Base-by-base conservation (phyloP, 2,329 filamentous ascomycete species). In the Balansia obtecta region DNA sequence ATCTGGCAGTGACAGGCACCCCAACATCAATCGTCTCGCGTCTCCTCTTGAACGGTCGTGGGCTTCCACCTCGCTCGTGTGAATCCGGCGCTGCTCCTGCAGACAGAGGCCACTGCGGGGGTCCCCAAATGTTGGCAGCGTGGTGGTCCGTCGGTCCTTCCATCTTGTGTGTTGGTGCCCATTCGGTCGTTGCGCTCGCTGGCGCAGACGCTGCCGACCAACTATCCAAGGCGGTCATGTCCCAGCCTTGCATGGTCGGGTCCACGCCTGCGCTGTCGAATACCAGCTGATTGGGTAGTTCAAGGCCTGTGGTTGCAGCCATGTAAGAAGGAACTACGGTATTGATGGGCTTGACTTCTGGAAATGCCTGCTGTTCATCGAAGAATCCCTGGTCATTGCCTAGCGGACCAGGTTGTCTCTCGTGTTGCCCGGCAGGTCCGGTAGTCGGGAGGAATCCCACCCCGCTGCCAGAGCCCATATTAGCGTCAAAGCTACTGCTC, bases 401-500 rank as follows among this genome's bases (percentile, higher is more conserved):
- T 54, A 65, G 53, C 27, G 56, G 51, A 49, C 56, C 45, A 12
- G 55, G 30, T 49, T 62, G 61, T 20, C 59, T 52, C 51, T 61
- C 58, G 52, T 58, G 57, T 5, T 52, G 52, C 9, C 38, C 20
- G 16, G 59, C 54, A 11, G 59, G 55, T 48, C 60, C 60, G 33
- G 57, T 62, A 6, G 60, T 52, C 7, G 65, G 57, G 49, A 68
- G 49, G 50, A 63, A 69, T 49, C 56, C 58, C 39, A 66, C 61
- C 30, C 59, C 59, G 32, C 58, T 58, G 44, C 60, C 58, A 3
- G 57, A 46, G 27, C 61, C 58, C 58, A 67, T 61, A 52, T 52
- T 57, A 46, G 65, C 60, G 46, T 75, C 72, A 58, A 76, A 76
- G 52, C 68, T 67, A 52, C 68, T 68, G 15, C 50, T 49, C 13